phyloP scores from a whole-genome alignment of 495 filamentous ascomycete species.

The Neurospora discreta region DNA sequence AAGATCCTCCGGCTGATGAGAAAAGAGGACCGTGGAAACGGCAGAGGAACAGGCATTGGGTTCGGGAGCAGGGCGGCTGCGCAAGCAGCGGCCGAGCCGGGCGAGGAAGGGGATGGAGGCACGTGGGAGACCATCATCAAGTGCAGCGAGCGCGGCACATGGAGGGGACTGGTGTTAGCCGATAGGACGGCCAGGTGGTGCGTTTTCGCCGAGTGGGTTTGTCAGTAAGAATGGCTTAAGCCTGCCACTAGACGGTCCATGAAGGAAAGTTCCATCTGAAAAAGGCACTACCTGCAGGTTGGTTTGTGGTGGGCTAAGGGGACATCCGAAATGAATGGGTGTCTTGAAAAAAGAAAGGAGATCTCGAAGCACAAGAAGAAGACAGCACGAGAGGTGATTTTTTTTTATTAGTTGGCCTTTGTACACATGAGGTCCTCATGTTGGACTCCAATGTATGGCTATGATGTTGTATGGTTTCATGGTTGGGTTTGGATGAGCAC shows the following conservation, averaged over 20 bases:
- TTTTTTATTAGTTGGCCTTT: background rate
- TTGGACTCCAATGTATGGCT: background rate
- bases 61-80: slow-evolving; percentile 30
- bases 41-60: slow-evolving; percentile 21
- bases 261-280: background rate
- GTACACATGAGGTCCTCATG: background rate
- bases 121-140: slow-evolving; percentile 98
- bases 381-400: background rate
- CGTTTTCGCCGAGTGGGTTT: slow-evolving; percentile 95
- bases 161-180: slow-evolving; percentile 88
- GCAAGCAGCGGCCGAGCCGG: slow-evolving; percentile 31
- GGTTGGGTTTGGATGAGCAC: background rate
- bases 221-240: slow-evolving; percentile 19
- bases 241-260: background rate
- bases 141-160: slow-evolving; percentile 79
- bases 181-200: slow-evolving; percentile 96
- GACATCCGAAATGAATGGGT: background rate
- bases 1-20: slow-evolving; percentile 87
- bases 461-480: background rate
- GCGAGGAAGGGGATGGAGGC: slow-evolving; percentile 59
- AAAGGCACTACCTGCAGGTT: background rate
- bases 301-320: background rate
- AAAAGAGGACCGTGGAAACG: slow-evolving; percentile 59
- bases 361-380: background rate
- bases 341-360: background rate